A percentile compares a stretch with the other conserved stretches of the same genome.
phyloP scores from a whole-genome alignment of 163 green algal species.

The Volvox carteri region DNA sequence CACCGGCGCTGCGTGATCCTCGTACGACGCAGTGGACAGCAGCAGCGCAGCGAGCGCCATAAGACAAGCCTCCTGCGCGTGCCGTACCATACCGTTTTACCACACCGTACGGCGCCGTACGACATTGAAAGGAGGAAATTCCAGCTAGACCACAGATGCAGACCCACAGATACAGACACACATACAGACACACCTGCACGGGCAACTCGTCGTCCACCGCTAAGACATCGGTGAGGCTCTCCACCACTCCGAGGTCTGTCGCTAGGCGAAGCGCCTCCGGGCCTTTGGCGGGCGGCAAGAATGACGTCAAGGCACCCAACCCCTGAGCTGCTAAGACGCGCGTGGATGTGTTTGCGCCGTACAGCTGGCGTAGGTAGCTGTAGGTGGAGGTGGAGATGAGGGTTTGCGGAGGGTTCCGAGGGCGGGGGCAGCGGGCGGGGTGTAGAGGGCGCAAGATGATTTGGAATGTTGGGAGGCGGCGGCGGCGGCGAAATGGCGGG shows the following conservation, averaged over 20 bases:
- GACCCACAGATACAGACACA: no score
- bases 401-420: background rate
- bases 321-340: constrained; percentile 39
- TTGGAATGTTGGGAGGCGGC: no score
- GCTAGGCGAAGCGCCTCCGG: background rate
- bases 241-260: constrained; percentile 25
- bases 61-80: constrained; percentile 51
- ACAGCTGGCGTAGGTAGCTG: constrained; percentile 48
- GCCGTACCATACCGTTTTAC: no score
- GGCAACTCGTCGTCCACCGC: background rate
- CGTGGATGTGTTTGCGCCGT: background rate
- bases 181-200: no score
- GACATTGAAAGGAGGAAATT: background rate
- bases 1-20: constrained; percentile 34
- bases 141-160: no score
- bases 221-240: constrained; percentile 12
- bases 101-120: no score
- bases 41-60: constrained; percentile 34
- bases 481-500: no score
- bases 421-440: background rate
- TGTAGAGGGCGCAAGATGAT: background rate
- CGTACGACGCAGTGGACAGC: constrained; percentile 26
- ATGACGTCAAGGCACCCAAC: constrained; percentile 34
- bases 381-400: background rate
- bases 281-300: constrained; percentile 1